A percentile compares a stretch with the other conserved stretches of the same genome.
Evolutionary conservation across 2,329 filamentous ascomycete species (phyloP).

Genomic region (Colletotrichum tamarilloi): DNA sequence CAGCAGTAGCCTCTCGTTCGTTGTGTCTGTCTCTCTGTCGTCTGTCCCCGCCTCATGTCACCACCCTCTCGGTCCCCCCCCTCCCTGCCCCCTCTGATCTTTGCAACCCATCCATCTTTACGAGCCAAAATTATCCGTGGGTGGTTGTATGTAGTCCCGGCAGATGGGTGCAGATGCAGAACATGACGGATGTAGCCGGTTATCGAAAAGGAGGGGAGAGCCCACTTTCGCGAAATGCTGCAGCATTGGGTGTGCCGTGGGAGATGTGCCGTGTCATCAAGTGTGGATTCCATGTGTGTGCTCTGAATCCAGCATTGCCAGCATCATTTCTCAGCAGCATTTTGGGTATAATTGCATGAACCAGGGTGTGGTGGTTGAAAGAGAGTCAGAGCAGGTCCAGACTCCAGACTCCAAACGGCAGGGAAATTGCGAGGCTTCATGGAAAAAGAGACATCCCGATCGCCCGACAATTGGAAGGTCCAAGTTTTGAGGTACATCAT

Average conservation of each 20-base stretch:
- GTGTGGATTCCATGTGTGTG: neutral
- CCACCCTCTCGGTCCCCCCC: neutral
- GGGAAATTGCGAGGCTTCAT: neutral
- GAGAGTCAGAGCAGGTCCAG: neutral
- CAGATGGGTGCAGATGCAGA: neutral
- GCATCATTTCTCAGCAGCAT: too few relatives aligned
- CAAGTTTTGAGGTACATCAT: too few relatives aligned
- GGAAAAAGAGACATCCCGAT: neutral
- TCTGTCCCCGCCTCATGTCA: neutral
- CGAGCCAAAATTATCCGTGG: neutral
- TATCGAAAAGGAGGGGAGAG: neutral
- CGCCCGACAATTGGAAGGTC: too few relatives aligned
- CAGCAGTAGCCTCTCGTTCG: neutral
- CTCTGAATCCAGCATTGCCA: neutral
- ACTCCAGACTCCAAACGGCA: neutral
- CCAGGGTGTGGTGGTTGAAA: too few relatives aligned
- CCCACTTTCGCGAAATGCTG: neutral
- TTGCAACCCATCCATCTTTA: neutral
- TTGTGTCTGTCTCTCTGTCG: too few relatives aligned
- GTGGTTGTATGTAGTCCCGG: neutral
- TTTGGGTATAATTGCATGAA: neutral
- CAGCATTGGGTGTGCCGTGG: too few relatives aligned
- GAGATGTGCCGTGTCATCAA: neutral
- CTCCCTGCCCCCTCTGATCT: neutral
- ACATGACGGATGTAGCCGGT: neutral